Conservation (phyloP, 2,329 filamentous ascomycete species). For the Trichoderma oligosporum region DNA sequence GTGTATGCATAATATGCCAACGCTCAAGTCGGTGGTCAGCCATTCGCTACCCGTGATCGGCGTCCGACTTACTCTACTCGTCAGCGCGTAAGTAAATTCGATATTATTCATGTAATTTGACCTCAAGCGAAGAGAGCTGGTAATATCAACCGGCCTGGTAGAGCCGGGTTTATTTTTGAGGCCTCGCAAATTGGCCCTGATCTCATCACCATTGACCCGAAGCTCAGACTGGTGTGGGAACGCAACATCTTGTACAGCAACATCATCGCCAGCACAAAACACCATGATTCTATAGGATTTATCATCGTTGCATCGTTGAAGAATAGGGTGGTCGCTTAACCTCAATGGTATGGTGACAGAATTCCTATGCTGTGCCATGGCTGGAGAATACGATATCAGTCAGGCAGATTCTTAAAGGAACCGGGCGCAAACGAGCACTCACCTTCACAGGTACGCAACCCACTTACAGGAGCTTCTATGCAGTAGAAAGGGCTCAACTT, state of each 20-base stretch:
- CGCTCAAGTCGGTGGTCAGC: constrained; percentile 20
- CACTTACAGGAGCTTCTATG: constrained; percentile 61
- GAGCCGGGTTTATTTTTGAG: constrained; percentile 95
- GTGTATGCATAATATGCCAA: constrained; percentile 16
- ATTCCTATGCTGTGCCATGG: constrained; percentile 52
- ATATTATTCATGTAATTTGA: constrained; percentile 72
- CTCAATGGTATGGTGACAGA: constrained; percentile 45
- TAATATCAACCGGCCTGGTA: constrained; percentile 90
- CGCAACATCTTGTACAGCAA: constrained; percentile 68
- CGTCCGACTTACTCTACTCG: constrained; percentile 59
- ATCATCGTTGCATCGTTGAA: constrained; percentile 56
- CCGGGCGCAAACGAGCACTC: constrained; percentile 30
- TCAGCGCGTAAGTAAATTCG: constrained; percentile 87
- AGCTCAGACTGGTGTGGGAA: constrained; percentile 94
- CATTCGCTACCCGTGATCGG: background rate
- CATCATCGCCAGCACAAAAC: constrained; percentile 69
- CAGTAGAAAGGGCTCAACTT: constrained; percentile 85
- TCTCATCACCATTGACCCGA: constrained; percentile 80
- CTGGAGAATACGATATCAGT: constrained; percentile 34
- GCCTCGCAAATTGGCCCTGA: constrained; percentile 90
- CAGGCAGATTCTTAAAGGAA: background rate
- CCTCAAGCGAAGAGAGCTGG: constrained; percentile 66
- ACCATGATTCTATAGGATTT: constrained; percentile 70
- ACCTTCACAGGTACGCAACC: constrained; percentile 69
- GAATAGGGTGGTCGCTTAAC: constrained; percentile 48